Conservation (phyloP, 495 filamentous ascomycete species). For the Xylaria intraflava region DNA sequence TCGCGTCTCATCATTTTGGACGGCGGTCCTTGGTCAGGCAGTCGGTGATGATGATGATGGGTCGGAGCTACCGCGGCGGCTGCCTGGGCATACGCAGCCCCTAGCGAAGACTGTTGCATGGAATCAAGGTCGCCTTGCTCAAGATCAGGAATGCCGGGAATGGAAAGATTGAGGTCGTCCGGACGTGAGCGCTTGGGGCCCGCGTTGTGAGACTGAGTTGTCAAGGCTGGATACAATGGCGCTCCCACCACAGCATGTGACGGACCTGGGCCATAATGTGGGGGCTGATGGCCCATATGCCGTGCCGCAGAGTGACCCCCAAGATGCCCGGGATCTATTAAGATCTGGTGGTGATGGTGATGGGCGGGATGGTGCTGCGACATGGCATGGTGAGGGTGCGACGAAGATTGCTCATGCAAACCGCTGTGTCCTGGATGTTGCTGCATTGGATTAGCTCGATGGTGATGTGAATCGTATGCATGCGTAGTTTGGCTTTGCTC, state of each 20-base stretch:
- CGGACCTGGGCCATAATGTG: conserved; percentile 36
- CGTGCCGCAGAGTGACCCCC: conserved; percentile 39
- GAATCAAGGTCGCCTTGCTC: conserved; percentile 42
- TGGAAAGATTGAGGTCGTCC: conserved; percentile 45
- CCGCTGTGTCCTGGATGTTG: conserved; percentile 36
- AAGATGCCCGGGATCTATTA: conserved; percentile 42
- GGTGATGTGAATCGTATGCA: conserved; percentile 47
- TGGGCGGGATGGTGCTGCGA: conserved; percentile 41
- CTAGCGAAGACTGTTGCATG: conserved; percentile 44
- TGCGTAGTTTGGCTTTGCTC: conserved; percentile 47
- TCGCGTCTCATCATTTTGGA: conserved; percentile 50
- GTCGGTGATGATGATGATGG: conserved; percentile 69
- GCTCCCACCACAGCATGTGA: conserved; percentile 39
- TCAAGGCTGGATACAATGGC: conserved; percentile 39
- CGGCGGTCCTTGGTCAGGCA: conserved; percentile 58
- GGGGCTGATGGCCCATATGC: conserved; percentile 42
- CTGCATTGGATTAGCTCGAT: conserved; percentile 32
- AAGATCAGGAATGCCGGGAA: conserved; percentile 43
- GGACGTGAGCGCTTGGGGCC: conserved; percentile 42
- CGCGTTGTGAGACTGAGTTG: conserved; percentile 34
- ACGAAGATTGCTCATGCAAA: conserved; percentile 39
- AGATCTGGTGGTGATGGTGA: conserved; percentile 44
- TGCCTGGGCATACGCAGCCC: conserved; percentile 36
- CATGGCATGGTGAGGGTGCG: conserved; percentile 42
- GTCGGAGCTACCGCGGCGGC: conserved; percentile 35